Evolutionary conservation across 805 yeast genomes (phyloP).

Genomic region (Kodamaea jinghongensis): DNA sequence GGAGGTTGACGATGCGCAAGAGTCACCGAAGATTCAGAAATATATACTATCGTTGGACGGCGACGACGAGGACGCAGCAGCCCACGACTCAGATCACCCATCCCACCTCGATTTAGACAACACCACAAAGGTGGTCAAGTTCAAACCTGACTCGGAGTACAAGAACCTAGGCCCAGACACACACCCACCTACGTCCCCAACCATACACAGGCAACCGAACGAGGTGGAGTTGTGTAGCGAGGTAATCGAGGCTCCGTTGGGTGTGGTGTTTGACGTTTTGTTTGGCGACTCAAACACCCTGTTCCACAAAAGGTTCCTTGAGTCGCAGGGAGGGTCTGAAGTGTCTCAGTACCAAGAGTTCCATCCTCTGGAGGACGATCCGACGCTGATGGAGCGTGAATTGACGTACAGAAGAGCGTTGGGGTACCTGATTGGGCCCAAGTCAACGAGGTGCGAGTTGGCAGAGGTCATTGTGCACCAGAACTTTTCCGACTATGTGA

Average conservation of each 20-base stretch:
- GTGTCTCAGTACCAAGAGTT: constrained; percentile 43
- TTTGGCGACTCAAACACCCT: constrained; percentile 59
- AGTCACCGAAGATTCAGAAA: constrained; percentile 14
- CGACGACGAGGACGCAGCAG: constrained; percentile 20
- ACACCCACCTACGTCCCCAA: constrained; percentile 46
- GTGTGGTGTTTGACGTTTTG: constrained; percentile 54
- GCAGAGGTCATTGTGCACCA: constrained; percentile 54
- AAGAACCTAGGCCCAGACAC: constrained; percentile 37
- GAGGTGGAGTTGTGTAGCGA: constrained; percentile 60
- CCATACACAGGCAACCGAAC: constrained; percentile 35
- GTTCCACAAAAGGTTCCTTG: constrained; percentile 39
- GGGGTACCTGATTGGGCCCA: constrained; percentile 70
- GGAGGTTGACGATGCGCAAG: constrained; percentile 17
- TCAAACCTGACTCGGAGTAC: constrained; percentile 17
- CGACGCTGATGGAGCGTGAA: constrained; percentile 41
- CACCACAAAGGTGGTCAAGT: constrained; percentile 14
- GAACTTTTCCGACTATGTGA: constrained; percentile 47
- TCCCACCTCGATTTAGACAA: neutral
- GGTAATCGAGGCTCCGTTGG: constrained; percentile 59
- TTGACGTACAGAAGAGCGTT: constrained; percentile 65
- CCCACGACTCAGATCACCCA: constrained; percentile 19
- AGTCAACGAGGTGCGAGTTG: constrained; percentile 65
- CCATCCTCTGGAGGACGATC: constrained; percentile 34
- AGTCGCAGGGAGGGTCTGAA: constrained; percentile 63
- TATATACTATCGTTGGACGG: constrained; percentile 19